A percentile compares a stretch with the other conserved stretches of the same genome.
phyloP scores from a whole-genome alignment of 164 flowering plant species.

The Liriodendron chinense region DNA sequence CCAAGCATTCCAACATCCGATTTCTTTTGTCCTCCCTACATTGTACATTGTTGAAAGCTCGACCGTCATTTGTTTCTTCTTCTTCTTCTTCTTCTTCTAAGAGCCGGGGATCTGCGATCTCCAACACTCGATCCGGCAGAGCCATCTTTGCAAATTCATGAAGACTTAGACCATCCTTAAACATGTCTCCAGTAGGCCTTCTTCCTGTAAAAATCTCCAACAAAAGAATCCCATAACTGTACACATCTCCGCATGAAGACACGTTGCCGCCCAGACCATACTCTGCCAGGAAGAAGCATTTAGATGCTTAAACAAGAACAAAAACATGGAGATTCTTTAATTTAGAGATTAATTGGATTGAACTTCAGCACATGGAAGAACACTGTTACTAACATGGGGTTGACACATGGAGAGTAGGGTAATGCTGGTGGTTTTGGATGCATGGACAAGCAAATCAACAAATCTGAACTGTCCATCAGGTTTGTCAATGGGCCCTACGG shows the following conservation, averaged over 20 bases:
- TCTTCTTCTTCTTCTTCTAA: background rate
- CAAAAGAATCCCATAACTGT: conserved; percentile 19
- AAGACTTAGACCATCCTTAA: conserved; percentile 24
- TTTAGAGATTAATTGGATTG: background rate
- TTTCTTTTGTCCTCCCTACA: background rate
- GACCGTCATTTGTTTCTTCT: background rate
- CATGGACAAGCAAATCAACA: no score
- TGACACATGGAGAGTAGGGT: background rate
- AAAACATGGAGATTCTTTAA: background rate
- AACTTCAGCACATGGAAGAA: background rate
- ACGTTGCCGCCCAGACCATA: conserved; percentile 19
- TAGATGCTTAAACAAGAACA: no score
- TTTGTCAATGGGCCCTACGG: no score
- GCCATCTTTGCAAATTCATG: conserved; percentile 18
- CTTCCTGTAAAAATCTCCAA: conserved; percentile 22
- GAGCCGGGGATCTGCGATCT: conserved; percentile 25
- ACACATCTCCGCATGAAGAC: conserved; percentile 16
- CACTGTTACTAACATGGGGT: no score
- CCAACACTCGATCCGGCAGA: conserved; percentile 23
- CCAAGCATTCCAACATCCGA: background rate
- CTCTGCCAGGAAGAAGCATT: conserved; percentile 4
- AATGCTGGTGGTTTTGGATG: no score
- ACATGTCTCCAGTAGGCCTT: conserved; percentile 23
- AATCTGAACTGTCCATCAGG: no score
- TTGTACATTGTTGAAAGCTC: background rate